Conservation (phyloP, 352 stramenopile species). For the Phytophthora idaei region DNA sequence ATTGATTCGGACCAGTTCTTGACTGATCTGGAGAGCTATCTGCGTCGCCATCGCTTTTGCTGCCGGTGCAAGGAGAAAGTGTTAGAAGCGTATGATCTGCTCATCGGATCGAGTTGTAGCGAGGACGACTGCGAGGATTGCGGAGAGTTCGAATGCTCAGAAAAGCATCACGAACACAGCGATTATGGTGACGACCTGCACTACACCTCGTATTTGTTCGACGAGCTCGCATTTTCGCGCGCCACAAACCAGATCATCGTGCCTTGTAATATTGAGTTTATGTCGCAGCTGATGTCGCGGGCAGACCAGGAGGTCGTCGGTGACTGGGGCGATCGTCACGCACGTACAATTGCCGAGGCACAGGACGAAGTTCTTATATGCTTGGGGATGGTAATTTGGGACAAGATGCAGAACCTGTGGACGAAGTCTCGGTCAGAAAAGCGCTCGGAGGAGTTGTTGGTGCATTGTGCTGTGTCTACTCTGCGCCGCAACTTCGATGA, state of each 20-base stretch:
- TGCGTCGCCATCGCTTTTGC: conserved; percentile 87
- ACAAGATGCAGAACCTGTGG: conserved; percentile 88
- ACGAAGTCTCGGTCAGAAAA: conserved; percentile 79
- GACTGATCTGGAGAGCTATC: conserved; percentile 82
- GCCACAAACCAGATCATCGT: conserved; percentile 84
- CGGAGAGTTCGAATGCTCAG: conserved; percentile 72
- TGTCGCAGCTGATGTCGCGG: conserved; percentile 84
- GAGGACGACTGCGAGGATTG: conserved; percentile 89
- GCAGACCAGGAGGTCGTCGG: conserved; percentile 84
- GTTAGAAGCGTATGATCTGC: conserved; percentile 86
- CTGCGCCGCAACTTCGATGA: conserved; percentile 86
- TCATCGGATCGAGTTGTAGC: conserved; percentile 84
- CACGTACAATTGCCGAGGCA: conserved; percentile 83
- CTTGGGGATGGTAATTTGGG: conserved; percentile 88
- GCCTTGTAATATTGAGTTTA: conserved; percentile 86
- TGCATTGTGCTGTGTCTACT: conserved; percentile 79
- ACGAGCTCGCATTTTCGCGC: conserved; percentile 84
- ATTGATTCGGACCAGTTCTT: conserved; percentile 90
- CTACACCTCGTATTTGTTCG: conserved; percentile 88
- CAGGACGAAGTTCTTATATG: conserved; percentile 89
- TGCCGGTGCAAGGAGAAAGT: conserved; percentile 90
- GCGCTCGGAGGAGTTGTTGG: conserved; percentile 76
- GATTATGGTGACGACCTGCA: conserved; percentile 85
- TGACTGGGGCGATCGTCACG: conserved; percentile 84
- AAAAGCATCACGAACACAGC: conserved; percentile 75